A percentile compares a stretch with the other conserved stretches of the same genome.
These are phyloP conservation scores for Prinsepia uniflora DNA, from an alignment of 306 rosid species.

Conservation along the genomic window DNA sequence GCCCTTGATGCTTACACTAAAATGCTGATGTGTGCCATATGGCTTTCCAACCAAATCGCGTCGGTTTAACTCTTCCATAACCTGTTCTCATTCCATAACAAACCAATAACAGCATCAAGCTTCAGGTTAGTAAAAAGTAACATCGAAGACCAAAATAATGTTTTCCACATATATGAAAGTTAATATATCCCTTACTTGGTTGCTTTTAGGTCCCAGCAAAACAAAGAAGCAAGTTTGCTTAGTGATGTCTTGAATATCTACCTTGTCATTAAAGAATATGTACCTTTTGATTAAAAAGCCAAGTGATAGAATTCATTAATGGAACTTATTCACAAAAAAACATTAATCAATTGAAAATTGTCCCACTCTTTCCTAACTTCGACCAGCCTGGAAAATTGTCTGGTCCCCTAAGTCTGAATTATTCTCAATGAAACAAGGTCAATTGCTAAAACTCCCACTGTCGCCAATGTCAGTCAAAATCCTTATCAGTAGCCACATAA, in stretches of 20 bases:
- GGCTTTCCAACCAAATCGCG: constrained; percentile 72
- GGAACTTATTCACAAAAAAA: constrained; percentile 9
- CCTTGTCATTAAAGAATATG: constrained; percentile 83
- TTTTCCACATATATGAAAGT: neutral
- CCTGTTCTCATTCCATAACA: constrained; percentile 34
- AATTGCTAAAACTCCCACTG: neutral
- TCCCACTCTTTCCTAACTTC: neutral
- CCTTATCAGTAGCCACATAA: neutral
- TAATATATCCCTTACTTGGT: constrained; percentile 47
- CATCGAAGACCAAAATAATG: constrained; percentile 10
- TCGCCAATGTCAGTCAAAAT: neutral
- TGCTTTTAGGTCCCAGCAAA: constrained; percentile 84
- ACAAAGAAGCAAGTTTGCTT: constrained; percentile 75
- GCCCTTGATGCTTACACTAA: constrained; percentile 46
- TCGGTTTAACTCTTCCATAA: constrained; percentile 74
- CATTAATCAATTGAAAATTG: neutral
- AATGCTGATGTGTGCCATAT: constrained; percentile 84
- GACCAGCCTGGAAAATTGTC: neutral
- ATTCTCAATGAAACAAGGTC: neutral
- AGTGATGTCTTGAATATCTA: constrained; percentile 84
- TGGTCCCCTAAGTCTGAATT: neutral
- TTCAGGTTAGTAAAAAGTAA: constrained; percentile 11
- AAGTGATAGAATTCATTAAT: constrained; percentile 11
- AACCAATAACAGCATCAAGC: constrained; percentile 25
- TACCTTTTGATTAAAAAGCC: constrained; percentile 47